Evolutionary conservation across 192 early-diverging fungal species (phyloP).

Genomic region (Gamsiella multidivaricata): DNA sequence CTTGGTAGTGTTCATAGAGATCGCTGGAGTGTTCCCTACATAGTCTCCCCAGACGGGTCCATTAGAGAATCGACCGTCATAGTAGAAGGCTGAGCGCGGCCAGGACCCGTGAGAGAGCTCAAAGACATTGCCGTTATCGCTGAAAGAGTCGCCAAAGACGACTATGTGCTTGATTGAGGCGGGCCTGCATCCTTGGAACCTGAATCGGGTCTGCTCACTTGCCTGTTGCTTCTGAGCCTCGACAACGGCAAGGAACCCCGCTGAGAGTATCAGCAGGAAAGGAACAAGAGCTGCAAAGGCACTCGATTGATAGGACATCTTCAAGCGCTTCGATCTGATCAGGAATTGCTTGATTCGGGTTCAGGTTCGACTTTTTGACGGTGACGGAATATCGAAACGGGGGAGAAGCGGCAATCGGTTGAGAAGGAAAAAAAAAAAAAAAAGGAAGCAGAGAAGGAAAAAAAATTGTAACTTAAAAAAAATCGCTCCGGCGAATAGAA

Average conservation of each 20-base stretch:
- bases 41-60: slow-evolving; percentile 60
- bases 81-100: slow-evolving; percentile 15
- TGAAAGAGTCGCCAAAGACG: slow-evolving; percentile 46
- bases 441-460: not conserved
- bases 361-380: no score
- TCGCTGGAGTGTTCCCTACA: no score
- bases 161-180: slow-evolving; percentile 8
- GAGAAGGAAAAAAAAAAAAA: not conserved
- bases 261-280: not conserved
- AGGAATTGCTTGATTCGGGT: no score
- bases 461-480: no score
- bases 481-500: no score
- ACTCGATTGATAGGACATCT: not conserved
- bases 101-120: slow-evolving; percentile 20
- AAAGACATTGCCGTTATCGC: slow-evolving; percentile 25
- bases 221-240: not conserved
- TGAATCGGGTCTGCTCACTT: slow-evolving; percentile 5
- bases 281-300: not conserved
- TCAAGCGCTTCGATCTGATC: no score
- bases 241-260: not conserved
- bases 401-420: not conserved
- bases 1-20: no score
- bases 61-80: slow-evolving; percentile 57
- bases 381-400: not conserved
- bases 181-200: not conserved